Base-by-base conservation (phyloP, 2,329 filamentous ascomycete genomes). In the Botrytis elliptica region DNA sequence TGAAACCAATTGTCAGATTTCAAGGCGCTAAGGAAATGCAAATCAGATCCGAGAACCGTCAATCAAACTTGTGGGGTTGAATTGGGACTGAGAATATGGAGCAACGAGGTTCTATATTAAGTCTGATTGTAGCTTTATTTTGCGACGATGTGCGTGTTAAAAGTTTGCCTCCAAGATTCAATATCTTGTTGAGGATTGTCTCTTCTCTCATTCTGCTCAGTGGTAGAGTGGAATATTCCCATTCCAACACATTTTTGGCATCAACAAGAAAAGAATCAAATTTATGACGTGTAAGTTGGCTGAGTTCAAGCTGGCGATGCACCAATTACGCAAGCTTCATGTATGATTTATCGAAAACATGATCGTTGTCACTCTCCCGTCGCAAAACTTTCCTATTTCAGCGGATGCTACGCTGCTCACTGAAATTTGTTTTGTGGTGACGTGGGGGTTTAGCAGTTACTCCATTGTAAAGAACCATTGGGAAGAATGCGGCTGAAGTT, bases 261-360 rank as follows among this genome's bases (percentile, higher is more conserved):
- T 1, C 1, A 46, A 46, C 7, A 2, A 14, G 16, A 9, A 3
- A 14, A 42, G 0, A 2, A 5, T 42, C 1, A 22, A 46, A 46
- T 0, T 5, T 4, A 22, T 22, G 20, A 49, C 8, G 46, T 25
- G 46, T 10, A 49, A 2, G 46, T 1, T 25, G 0, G 22, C 9
- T 49, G 9, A 49, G 4, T 49, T 5, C 22, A 49, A 3, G 46
- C 22, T 12, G 22, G 10, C 25, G 0, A 25, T 12, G 46, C 10
- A 5, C 46, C 0, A 5, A 12, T 25, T 12, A 1, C 10, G 22
- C 22, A 52, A 52, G 46, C 46, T 52, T 52, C 46, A 25, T 52
- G 46, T 52, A 25, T 52, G 22, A 12, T 52, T 18, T 52, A 14
- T n/a, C 46, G 10, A 0, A 52, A 52, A 3, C 25, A 52, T 52